Conservation (phyloP, 2,329 filamentous ascomycete species). For the Cordyceps sp. region DNA sequence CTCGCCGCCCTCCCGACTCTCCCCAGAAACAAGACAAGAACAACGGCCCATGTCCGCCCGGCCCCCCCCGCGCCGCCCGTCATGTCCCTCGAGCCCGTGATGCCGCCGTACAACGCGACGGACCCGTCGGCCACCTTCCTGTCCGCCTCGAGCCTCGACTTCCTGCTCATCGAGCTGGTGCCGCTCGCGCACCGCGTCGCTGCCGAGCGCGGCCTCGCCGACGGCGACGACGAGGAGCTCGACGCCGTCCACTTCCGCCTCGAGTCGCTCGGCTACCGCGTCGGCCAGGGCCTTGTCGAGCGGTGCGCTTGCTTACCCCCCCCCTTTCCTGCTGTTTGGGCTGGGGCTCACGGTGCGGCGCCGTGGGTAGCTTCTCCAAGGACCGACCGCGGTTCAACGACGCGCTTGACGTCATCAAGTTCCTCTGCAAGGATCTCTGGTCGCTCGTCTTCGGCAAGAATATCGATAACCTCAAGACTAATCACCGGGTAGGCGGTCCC, state of each 20-base stretch:
- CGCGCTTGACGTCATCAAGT: conserved; percentile 92
- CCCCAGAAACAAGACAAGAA: too few relatives aligned
- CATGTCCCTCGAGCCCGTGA: conserved; percentile 60
- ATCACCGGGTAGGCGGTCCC: conserved; percentile 52
- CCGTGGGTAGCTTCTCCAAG: conserved; percentile 64
- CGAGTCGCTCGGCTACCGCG: conserved; percentile 74
- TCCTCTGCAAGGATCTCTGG: conserved; percentile 97
- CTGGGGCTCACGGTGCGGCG: too few relatives aligned
- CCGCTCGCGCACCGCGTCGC: conserved; percentile 82
- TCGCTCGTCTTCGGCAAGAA: conserved; percentile 88
- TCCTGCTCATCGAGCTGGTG: conserved; percentile 91
- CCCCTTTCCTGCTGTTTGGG: too few relatives aligned
- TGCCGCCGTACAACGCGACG: conserved; percentile 51
- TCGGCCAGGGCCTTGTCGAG: conserved; percentile 84
- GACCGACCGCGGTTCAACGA: conserved; percentile 81
- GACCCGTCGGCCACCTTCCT: conserved; percentile 66
- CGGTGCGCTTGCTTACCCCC: conserved; percentile 54
- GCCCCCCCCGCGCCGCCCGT: not conserved
- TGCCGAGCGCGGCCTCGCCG: conserved; percentile 40
- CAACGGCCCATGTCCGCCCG: not conserved
- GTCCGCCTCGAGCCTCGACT: conserved; percentile 74
- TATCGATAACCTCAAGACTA: conserved; percentile 96
- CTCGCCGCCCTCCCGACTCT: too few relatives aligned
- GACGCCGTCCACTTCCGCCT: conserved; percentile 76
- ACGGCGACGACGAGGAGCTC: conserved; percentile 62